These are phyloP conservation scores for Serendipita sp. DNA, from an alignment of 768 basidiomycete species.

Conservation along the genomic window DNA sequence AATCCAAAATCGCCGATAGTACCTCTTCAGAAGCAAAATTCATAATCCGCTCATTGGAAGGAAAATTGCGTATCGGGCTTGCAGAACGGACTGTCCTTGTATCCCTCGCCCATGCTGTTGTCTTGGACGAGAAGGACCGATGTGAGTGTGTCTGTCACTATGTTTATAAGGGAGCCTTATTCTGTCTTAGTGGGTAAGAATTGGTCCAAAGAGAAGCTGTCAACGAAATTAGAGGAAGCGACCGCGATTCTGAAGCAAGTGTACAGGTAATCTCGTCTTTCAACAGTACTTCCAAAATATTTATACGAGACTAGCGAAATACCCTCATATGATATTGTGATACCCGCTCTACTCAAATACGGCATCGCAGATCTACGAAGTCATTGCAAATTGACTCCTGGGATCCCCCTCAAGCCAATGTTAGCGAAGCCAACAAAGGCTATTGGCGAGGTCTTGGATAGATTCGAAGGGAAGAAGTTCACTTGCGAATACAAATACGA, in stretches of 20 bases:
- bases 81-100: conserved; percentile 93
- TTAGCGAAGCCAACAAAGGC: conserved; percentile 98
- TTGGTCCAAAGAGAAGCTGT: conserved; percentile 57
- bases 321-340: conserved; percentile 79
- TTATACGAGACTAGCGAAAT: conserved; percentile 49
- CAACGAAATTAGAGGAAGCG: conserved; percentile 58
- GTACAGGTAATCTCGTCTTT: conserved; percentile 49
- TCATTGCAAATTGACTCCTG: conserved; percentile 76
- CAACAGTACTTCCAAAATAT: background rate
- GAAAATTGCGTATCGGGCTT: conserved; percentile 92
- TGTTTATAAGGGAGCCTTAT: background rate
- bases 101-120: conserved; percentile 81
- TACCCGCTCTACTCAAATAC: conserved; percentile 70
- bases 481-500: conserved; percentile 99
- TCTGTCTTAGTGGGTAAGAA: conserved; percentile 46
- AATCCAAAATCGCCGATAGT: conserved; percentile 30
- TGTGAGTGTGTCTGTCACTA: conserved; percentile 21
- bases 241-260: conserved; percentile 70
- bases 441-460: conserved; percentile 90
- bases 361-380: conserved; percentile 58
- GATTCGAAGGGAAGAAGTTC: conserved; percentile 88
- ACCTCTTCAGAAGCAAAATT: conserved; percentile 69
- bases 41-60: conserved; percentile 87
- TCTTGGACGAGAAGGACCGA: conserved; percentile 61
- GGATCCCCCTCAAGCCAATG: conserved; percentile 94